A percentile compares a stretch with the other conserved stretches of the same genome.
Evolutionary conservation across 345 rosid genomes (phyloP).

Genomic region (Hirschfeldia incana): DNA sequence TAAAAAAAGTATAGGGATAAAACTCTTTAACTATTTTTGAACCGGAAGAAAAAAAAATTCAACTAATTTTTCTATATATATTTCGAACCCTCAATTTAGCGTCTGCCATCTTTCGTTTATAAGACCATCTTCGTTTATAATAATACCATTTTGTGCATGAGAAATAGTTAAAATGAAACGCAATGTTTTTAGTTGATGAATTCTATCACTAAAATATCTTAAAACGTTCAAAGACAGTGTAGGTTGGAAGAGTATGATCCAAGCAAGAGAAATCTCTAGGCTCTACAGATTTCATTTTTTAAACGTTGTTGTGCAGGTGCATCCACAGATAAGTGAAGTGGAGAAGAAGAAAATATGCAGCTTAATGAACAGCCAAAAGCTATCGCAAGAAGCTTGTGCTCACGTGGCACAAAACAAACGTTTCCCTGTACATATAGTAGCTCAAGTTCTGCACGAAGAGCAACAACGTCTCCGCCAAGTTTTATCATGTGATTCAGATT

Average conservation of each 20-base stretch:
- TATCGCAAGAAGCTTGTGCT: slow-evolving; percentile 73
- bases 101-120: background rate
- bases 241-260: background rate
- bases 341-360: slow-evolving; percentile 93
- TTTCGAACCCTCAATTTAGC: background rate
- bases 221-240: background rate
- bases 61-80: too few species aligned
- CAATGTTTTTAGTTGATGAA: background rate
- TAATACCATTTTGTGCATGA: background rate
- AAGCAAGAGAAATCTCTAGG: background rate
- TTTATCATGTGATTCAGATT: slow-evolving; percentile 37
- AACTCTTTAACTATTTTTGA: background rate
- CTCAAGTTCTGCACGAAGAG: slow-evolving; percentile 74
- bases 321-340: slow-evolving; percentile 69
- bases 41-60: background rate
- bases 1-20: background rate
- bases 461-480: slow-evolving; percentile 70
- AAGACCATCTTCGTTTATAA: background rate
- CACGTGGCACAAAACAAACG: slow-evolving; percentile 88
- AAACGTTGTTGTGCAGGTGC: slow-evolving; percentile 53
- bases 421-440: slow-evolving; percentile 72
- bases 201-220: background rate
- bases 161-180: background rate
- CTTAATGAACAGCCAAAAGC: slow-evolving; percentile 84
- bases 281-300: background rate